A percentile compares a stretch with the other conserved stretches of the same genome.
Conservation (phyloP, 768 basidiomycete species). For the Sarcodon aspratus region DNA sequence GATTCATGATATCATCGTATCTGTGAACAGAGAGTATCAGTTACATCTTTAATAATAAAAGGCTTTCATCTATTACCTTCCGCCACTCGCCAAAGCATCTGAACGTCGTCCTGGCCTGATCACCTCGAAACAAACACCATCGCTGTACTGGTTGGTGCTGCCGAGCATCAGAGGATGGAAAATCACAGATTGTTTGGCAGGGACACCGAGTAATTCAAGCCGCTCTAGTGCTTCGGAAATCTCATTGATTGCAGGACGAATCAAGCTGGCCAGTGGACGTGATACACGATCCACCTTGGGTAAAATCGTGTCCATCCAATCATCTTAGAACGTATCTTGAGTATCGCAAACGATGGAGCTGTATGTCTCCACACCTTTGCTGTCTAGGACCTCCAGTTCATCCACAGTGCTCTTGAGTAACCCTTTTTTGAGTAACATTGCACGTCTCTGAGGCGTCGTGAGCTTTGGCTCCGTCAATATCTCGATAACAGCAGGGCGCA, state of each 20-base stretch:
- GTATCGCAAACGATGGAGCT: not conserved
- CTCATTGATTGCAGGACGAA: slow-evolving; percentile 45
- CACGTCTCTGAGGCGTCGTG: slow-evolving; percentile 55
- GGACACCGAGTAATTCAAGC: slow-evolving; percentile 42
- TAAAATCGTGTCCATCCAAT: slow-evolving; percentile 48
- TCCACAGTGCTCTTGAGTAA: slow-evolving; percentile 57
- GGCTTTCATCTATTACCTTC: slow-evolving; percentile 38
- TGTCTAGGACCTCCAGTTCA: slow-evolving; percentile 60
- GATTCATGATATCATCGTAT: slow-evolving; percentile 60
- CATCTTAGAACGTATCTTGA: slow-evolving; percentile 27
- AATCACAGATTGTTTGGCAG: slow-evolving; percentile 27
- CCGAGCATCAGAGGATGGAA: slow-evolving; percentile 72
- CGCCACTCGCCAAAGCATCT: slow-evolving; percentile 74
- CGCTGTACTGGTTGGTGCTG: slow-evolving; percentile 54
- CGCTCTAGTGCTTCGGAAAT: slow-evolving; percentile 41
- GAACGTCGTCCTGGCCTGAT: slow-evolving; percentile 50
- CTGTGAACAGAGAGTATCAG: slow-evolving; percentile 21
- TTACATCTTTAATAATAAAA: not conserved
- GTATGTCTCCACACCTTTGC: slow-evolving; percentile 32
- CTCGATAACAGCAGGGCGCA: slow-evolving; percentile 46
- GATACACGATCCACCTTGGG: slow-evolving; percentile 49
- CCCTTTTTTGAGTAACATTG: slow-evolving; percentile 57
- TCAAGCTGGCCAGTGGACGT: slow-evolving; percentile 33
- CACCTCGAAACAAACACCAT: slow-evolving; percentile 70
- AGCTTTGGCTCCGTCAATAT: slow-evolving; percentile 59